Base-by-base conservation (phyloP, 2,329 filamentous ascomycete species). In the Colletotrichum coccodes region DNA sequence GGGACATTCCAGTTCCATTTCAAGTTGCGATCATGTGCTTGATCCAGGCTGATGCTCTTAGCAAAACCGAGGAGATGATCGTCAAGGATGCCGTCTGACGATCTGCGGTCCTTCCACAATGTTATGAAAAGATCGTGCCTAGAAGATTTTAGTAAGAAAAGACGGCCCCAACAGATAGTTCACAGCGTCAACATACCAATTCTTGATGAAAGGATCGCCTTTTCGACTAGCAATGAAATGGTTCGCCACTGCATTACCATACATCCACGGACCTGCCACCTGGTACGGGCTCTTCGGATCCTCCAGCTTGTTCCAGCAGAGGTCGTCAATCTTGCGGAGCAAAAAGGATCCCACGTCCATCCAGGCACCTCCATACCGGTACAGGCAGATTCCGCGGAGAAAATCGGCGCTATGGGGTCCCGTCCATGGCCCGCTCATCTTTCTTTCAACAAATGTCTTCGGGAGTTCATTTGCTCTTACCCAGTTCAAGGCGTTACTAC, bases 391-490 rank as follows among this genome's bases (percentile, higher is more conserved):
- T 6, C 80, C 78, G 11, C 82, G 76, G n/a, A 84, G 72, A 30
- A 84, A 78, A 62, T 84, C 82, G 4, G 80, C 79, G 28, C 76
- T 79, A 52, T 84, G 82, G 3, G 77, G 80, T 0, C 80, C 82
- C 4, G 36, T 60, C 44, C 50, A 54, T 4, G 77, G 77, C 0
- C 83, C 82, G 18, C 78, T 73, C 80, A 85, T 84, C 0, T 74
- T 80, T 74, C 77, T 0, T 81, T 75, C 7, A 77, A 75, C 52
- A 78, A 72, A 1, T 2, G 63, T 32, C 26, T 54, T 6, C 16
- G 49, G 63, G 5, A 65, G 56, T 8, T 60, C 30, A 21, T 77
- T 73, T 4, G 73, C 65, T 5, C 71, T 57, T 2, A 80, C 71
- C 47, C 76, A 84, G 26, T 77, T 80, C 50, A 77, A 72, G 3